A percentile compares a stretch with the other conserved stretches of the same genome.
Evolutionary conservation across 495 filamentous ascomycete genomes (phyloP).

Genomic region (Penicillium alfredii): DNA sequence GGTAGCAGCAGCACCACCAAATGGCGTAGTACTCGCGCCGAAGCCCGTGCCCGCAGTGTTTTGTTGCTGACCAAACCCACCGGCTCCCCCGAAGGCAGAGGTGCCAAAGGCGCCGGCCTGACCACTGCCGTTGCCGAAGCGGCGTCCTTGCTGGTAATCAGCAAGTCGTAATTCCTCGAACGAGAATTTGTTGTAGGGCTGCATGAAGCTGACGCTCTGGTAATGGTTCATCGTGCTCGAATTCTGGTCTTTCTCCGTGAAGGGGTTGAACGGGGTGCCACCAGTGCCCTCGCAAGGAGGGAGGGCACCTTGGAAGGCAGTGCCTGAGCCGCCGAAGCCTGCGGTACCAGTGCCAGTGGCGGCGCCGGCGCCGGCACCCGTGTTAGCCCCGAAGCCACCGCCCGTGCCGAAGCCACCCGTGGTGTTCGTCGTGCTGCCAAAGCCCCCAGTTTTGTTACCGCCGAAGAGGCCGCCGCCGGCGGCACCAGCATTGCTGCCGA

Average conservation of each 20-base stretch:
- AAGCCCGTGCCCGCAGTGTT: slow-evolving; percentile 46
- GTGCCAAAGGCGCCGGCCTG: slow-evolving; percentile 78
- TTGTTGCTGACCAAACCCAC: slow-evolving; percentile 38
- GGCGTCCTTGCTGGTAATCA: slow-evolving; percentile 84
- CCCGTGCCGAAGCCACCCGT: slow-evolving; percentile 20
- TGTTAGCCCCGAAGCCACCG: slow-evolving; percentile 21
- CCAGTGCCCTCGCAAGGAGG: slow-evolving; percentile 64
- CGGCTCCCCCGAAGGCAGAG: slow-evolving; percentile 33
- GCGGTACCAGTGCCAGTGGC: slow-evolving; percentile 17
- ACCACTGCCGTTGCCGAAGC: slow-evolving; percentile 72
- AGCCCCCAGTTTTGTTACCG: slow-evolving; percentile 29
- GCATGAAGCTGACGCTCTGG: slow-evolving; percentile 83
- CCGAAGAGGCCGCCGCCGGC: slow-evolving; percentile 47
- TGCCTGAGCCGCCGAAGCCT: slow-evolving; percentile 41
- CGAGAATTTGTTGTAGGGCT: slow-evolving; percentile 80
- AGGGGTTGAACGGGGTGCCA: slow-evolving; percentile 63
- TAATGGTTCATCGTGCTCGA: slow-evolving; percentile 61
- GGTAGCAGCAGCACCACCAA: slow-evolving; percentile 44
- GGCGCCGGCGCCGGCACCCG: slow-evolving; percentile 36
- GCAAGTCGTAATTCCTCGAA: slow-evolving; percentile 83
- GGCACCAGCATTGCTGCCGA: slow-evolving; percentile 41
- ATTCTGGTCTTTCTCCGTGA: slow-evolving; percentile 72
- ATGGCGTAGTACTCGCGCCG: slow-evolving; percentile 46
- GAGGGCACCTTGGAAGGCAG: slow-evolving; percentile 41
- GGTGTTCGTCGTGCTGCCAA: slow-evolving; percentile 26